These are phyloP conservation scores for Fomes fomentarius DNA, from an alignment of 1,284 basidiomycete genomes.

Conservation along the genomic window DNA sequence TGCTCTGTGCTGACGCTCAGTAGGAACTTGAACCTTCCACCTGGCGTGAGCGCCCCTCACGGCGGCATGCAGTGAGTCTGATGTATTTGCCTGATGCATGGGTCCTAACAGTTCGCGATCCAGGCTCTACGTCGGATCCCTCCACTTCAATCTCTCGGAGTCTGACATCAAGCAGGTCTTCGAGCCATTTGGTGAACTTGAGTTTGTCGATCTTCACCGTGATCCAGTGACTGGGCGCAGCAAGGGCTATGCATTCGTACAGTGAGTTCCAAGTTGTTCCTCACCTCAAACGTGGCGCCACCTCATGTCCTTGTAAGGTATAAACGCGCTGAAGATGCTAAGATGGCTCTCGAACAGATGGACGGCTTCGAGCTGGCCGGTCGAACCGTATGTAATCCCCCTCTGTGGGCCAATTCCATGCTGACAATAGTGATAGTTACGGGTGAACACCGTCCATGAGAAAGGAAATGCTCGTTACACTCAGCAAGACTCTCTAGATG, in stretches of 20 bases:
- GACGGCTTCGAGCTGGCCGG: conserved; percentile 98
- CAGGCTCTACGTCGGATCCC: conserved; percentile 94
- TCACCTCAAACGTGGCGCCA: neutral
- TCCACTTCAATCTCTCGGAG: conserved; percentile 96
- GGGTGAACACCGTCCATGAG: conserved; percentile 90
- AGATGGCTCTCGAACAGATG: conserved; percentile 97
- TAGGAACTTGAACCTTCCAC: conserved; percentile 78
- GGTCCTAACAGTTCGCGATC: too few relatives aligned
- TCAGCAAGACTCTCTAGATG: conserved; percentile 80
- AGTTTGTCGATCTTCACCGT: conserved; percentile 97
- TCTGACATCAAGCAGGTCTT: conserved; percentile 98
- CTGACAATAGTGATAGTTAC: conserved; percentile 56
- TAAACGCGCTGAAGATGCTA: conserved; percentile 87
- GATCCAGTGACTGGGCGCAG: conserved; percentile 92
- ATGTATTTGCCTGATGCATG: conserved; percentile 10
- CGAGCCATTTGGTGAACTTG: conserved; percentile 96
- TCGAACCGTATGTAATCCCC: conserved; percentile 65
- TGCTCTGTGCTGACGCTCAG: conserved; percentile 2
- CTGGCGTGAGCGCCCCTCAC: conserved; percentile 73
- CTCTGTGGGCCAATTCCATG: neutral
- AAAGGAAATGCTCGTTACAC: conserved; percentile 78
- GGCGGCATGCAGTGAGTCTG: conserved; percentile 81
- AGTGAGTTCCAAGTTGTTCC: conserved; percentile 56
- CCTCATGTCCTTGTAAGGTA: conserved; percentile 54
- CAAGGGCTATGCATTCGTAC: conserved; percentile 98